Evolutionary conservation across 306 rosid species (phyloP).

Genomic region (Castanea mollissima): DNA sequence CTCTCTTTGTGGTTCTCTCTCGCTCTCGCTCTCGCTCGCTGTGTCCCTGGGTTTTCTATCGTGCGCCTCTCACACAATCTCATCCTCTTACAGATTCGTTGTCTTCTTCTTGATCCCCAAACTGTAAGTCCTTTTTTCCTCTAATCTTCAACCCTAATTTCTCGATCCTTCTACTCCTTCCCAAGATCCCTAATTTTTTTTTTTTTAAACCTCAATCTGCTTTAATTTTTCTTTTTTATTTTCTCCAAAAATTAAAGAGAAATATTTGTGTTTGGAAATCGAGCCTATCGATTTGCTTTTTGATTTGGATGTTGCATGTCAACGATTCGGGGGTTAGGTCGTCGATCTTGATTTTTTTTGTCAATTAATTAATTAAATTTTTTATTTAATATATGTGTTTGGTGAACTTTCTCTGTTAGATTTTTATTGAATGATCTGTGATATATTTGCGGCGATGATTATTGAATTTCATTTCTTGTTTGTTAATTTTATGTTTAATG

Average conservation of each 20-base stretch:
- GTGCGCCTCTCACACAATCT: slow-evolving; percentile 65
- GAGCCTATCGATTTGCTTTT: background rate
- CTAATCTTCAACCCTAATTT: slow-evolving; percentile 31
- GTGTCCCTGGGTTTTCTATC: slow-evolving; percentile 26
- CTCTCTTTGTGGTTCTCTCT: slow-evolving; percentile 43
- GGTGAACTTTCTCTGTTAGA: background rate
- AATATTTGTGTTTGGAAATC: background rate
- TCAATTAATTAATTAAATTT: background rate
- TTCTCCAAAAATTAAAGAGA: background rate
- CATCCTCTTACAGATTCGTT: slow-evolving; percentile 56
- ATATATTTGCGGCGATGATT: slow-evolving; percentile 7
- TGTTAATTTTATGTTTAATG: background rate
- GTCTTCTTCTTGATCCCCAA: slow-evolving; percentile 55
- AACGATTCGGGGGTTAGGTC: slow-evolving; percentile 26
- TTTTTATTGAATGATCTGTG: slow-evolving; percentile 32
- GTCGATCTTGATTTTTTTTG: slow-evolving; percentile 20
- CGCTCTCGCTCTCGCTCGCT: slow-evolving; percentile 24
- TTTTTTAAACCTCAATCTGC: background rate
- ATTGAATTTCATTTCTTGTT: background rate
- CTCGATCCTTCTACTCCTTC: slow-evolving; percentile 10
- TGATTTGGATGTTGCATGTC: slow-evolving; percentile 1
- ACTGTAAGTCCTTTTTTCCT: slow-evolving; percentile 58
- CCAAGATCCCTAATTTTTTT: slow-evolving; percentile 60
- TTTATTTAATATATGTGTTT: background rate
- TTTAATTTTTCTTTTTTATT: background rate